Evolutionary conservation across 441 rosid genomes (phyloP), one percentile per base, ranked within the genome.

Genomic region (Eruca vesicaria): DNA sequence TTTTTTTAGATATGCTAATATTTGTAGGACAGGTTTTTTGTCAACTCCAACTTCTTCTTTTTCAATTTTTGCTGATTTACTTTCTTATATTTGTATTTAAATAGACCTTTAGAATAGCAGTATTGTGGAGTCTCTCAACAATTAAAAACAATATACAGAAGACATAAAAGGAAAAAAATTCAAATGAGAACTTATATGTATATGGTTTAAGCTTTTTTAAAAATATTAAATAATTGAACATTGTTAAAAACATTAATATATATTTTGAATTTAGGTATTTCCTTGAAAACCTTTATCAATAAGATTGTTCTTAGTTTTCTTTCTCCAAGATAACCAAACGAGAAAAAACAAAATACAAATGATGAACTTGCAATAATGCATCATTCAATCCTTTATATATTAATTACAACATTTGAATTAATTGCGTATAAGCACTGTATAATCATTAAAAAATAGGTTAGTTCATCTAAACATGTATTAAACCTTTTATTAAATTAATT

Each of bases 261-360:
- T n/a, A n/a, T 63, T 36, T 45, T 35, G 36, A 38, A 38, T 62
- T 75, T 63, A 76, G 32, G 15, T 63, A 69, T 20, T 20, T 19
- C 15, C 31, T 57, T 26, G 15, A 12, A 45, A 57, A 35, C 43
- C 53, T 69, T 65, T 71, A 60, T 7, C 29, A 23, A 16, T 52
- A 59, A 56, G 57, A 53, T 63, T 71, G 38, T 71, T 75, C 41
- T 71, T 70, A 18, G 8, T 41, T 31, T 64, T 35, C 63, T 14
- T 57, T 69, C 71, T 69, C 32, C 21, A 31, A 63, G n/a, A 63
- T 15, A 62, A 43, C 69, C 16, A 26, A 70, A 45, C 38, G 29
- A 6, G 3, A 9, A 41, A 58, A 19, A n/a, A n/a, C n/a, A n/a
- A n/a, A n/a, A n/a, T n/a, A 11, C 26, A 63, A 63, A 16, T 16